Evolutionary conservation across 768 basidiomycete genomes (phyloP).

Genomic region (Lyophyllum atratum): DNA sequence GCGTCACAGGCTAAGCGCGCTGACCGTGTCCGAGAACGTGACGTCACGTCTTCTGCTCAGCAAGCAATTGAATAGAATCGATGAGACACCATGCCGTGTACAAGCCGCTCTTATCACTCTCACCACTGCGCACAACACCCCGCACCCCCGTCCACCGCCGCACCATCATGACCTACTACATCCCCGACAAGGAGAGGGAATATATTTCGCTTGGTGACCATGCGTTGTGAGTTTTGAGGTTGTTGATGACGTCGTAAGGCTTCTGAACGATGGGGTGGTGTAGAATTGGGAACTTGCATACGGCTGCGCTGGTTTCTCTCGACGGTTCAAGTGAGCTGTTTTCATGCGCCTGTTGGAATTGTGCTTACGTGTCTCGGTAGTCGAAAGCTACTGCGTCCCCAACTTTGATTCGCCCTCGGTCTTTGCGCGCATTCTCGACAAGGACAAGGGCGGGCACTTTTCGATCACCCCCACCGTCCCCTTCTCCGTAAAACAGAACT

Average conservation of each 20-base stretch:
- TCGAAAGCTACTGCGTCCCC: constrained; percentile 92
- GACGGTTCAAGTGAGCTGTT: constrained; percentile 71
- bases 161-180: constrained; percentile 50
- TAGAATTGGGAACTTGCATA: constrained; percentile 83
- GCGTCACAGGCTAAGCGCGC: background rate
- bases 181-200: constrained; percentile 57
- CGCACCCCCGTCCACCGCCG: background rate
- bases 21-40: background rate
- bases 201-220: constrained; percentile 81
- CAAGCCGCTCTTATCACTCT: background rate
- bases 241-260: background rate
- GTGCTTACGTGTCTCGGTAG: constrained; percentile 33
- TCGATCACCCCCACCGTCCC: constrained; percentile 75
- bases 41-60: background rate
- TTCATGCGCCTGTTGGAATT: background rate
- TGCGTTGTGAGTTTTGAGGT: constrained; percentile 58
- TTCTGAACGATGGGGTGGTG: constrained; percentile 6
- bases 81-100: constrained; percentile 6
- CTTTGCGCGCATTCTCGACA: constrained; percentile 88
- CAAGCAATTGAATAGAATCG: background rate
- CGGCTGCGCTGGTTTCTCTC: constrained; percentile 80
- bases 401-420: constrained; percentile 93
- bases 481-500: constrained; percentile 79
- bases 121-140: background rate
- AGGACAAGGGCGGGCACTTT: constrained; percentile 92